Base-by-base conservation (phyloP, 2,329 filamentous ascomycete genomes). In the Incumbomyces delicatus region DNA sequence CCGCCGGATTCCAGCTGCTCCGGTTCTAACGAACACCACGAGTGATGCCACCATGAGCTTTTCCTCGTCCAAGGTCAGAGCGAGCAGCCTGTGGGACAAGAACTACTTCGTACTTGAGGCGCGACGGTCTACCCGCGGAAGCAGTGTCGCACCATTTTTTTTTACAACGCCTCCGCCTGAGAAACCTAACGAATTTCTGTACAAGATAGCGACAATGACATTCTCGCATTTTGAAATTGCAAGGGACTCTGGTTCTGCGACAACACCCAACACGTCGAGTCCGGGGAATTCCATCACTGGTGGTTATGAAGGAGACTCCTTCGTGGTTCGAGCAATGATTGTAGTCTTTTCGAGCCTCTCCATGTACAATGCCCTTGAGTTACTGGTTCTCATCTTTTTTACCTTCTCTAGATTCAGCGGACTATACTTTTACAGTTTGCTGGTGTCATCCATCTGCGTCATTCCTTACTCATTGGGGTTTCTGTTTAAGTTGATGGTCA, bases 401-500 rank as follows among this genome's bases (percentile, higher is more conserved):
- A 73, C 69, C 5, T 75, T 75, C 52, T 65, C 63, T 36, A 59
- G 62, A 44, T 70, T 67, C 41, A 61, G 57, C 22, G 69, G 71
- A 2, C 61, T 73, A 8, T 75, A 75, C 59, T 75, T 75, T 57
- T 74, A 69, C 66, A 69, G 66, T 50, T 51, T 74, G n/a, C 50
- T 69, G 10, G 65, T 70, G 1, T 67, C 68, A 10, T 61, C 63
- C 11, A 42, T 64, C 22, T 72, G 71, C 18, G 62, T 73, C 31
- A 57, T 70, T 3, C 64, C 69, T 2, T 69, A 73, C 54, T 63
- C 66, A 2, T 52, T 72, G 10, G 70, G 69, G 3, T 72, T 72
- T 52, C 47, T 74, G 22, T 59, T 74, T 52, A 72, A 71, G 50
- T 70, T 69, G 55, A 71, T 70, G 54, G 52, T 60, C 10, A 50